Conservation (phyloP, 305 asterid genomes). For the Fraxinus velutina region DNA sequence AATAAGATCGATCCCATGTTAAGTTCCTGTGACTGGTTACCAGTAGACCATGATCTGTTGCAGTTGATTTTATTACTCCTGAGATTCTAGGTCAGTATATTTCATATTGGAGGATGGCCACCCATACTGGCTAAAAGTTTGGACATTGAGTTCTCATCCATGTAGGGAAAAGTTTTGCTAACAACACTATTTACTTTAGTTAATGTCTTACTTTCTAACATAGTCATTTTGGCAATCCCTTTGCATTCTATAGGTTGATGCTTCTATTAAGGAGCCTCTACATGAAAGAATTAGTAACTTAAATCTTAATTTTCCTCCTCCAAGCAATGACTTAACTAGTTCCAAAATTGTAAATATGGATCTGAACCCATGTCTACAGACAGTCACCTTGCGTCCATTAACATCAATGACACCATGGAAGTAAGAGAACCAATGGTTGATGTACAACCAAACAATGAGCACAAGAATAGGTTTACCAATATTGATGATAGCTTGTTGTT, state of each 20-base stretch:
- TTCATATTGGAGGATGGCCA: constrained; percentile 85
- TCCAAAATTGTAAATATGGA: constrained; percentile 36
- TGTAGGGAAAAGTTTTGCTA: constrained; percentile 36
- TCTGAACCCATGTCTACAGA: constrained; percentile 34
- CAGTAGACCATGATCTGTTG: constrained; percentile 56
- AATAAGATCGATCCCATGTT: constrained; percentile 14
- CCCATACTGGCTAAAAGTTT: constrained; percentile 77
- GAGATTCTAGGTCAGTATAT: constrained; percentile 66
- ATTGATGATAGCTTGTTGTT: constrained; percentile 59
- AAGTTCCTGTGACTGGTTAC: constrained; percentile 57
- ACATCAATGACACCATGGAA: constrained; percentile 26
- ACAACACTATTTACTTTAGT: not conserved
- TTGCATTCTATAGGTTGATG: constrained; percentile 49
- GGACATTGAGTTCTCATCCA: constrained; percentile 96
- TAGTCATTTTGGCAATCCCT: not conserved
- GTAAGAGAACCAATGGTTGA: constrained; percentile 33
- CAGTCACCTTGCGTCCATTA: constrained; percentile 20
- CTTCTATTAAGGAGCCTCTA: constrained; percentile 31
- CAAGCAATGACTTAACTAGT: constrained; percentile 22
- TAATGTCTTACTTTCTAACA: not conserved
- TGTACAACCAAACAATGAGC: constrained; percentile 37
- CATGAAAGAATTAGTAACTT: constrained; percentile 43
- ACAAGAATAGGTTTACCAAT: constrained; percentile 61
- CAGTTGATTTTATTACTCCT: constrained; percentile 76
- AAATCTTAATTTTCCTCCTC: constrained; percentile 73